Evolutionary conservation across 2,329 filamentous ascomycete genomes (phyloP).

Genomic region (Phoma herbarum): DNA sequence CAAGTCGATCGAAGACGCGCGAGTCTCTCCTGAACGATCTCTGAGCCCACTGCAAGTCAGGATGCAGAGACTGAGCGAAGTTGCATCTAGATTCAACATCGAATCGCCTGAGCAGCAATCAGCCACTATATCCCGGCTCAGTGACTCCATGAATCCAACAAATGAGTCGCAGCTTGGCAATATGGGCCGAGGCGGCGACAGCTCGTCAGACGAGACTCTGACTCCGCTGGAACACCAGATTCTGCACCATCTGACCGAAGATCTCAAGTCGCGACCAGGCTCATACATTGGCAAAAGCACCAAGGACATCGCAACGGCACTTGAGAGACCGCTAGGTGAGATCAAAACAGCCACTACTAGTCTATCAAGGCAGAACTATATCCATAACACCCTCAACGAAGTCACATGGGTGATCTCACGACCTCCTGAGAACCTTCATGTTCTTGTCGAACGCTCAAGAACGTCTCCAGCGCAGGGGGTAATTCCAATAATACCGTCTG

Average conservation of each 20-base stretch:
- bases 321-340: slow-evolving; percentile 4
- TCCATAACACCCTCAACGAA: slow-evolving; percentile 29
- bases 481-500: neutral
- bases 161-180: neutral
- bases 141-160: neutral
- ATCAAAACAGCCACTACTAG: slow-evolving; percentile 3
- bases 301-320: slow-evolving; percentile 18
- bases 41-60: slow-evolving; percentile 21
- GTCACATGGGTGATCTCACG: slow-evolving; percentile 32
- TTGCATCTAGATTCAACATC: slow-evolving; percentile 7
- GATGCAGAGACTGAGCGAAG: slow-evolving; percentile 22
- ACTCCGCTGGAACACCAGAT: slow-evolving; percentile 21
- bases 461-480: neutral
- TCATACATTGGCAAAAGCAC: slow-evolving; percentile 31
- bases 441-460: neutral
- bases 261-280: slow-evolving; percentile 24
- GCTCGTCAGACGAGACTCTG: neutral
- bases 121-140: neutral
- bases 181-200: neutral
- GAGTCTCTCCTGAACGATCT: neutral
- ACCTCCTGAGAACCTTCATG: slow-evolving; percentile 20
- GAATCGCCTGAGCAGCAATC: slow-evolving; percentile 8
- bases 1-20: neutral
- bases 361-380: slow-evolving; percentile 11
- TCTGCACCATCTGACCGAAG: slow-evolving; percentile 22